phyloP scores from a whole-genome alignment of 495 filamentous ascomycete species.

The Penicillium cataractarum region DNA sequence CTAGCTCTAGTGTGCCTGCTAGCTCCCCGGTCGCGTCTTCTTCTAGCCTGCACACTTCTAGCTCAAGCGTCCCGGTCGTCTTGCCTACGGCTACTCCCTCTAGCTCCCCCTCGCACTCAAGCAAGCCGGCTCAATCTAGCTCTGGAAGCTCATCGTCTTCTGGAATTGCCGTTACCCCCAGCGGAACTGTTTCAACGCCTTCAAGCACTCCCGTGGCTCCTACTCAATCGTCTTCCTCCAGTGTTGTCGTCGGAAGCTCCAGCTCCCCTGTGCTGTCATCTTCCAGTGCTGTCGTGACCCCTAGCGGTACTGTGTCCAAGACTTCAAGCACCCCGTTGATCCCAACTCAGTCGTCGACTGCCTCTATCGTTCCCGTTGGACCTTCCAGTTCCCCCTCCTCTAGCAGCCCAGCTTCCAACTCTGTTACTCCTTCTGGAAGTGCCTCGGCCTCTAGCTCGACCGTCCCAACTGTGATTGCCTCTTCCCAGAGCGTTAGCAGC shows the following conservation, averaged over 20 bases:
- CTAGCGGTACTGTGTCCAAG: not conserved
- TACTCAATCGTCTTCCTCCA: not conserved
- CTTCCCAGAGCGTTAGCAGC: not conserved
- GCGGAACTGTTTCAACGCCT: not conserved
- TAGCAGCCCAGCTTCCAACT: not conserved
- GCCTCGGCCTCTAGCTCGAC: not conserved
- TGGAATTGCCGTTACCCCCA: not conserved
- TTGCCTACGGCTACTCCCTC: not conserved
- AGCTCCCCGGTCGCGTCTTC: not conserved
- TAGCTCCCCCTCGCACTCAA: not conserved
- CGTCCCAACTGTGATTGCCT: not conserved
- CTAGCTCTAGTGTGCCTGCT: not conserved
- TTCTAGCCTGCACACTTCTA: not conserved
- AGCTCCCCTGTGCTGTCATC: not conserved
- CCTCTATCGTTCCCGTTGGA: not conserved
- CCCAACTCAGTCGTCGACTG: not conserved
- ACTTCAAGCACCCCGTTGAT: not conserved
- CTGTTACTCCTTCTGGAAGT: not conserved
- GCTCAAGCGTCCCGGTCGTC: not conserved
- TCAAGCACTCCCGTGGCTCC: not conserved
- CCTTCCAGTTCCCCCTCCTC: not conserved
- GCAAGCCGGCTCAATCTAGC: not conserved
- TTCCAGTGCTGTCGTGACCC: not conserved
- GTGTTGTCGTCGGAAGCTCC: not conserved
- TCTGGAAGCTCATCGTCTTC: not conserved